Base-by-base conservation (phyloP, 2,329 filamentous ascomycete genomes). In the Fusarium newnesense region DNA sequence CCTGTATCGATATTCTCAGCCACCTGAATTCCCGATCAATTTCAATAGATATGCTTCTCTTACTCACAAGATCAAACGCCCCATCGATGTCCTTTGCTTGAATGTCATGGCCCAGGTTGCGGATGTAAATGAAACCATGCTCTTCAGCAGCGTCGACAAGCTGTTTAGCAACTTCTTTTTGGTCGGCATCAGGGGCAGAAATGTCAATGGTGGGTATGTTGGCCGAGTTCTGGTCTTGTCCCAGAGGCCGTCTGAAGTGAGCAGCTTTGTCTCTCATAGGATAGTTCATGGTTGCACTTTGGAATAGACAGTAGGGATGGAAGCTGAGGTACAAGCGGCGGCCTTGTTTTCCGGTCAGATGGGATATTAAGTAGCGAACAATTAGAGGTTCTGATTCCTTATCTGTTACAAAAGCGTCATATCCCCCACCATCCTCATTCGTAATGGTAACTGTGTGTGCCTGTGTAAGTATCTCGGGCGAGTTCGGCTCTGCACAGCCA, bases 81-180 rank as follows among this genome's bases (percentile, higher is more conserved):
- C 86, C 84, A 15, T 93, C 87, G 44, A 98, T 90, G 60, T 91
- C 88, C 34, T 87, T 82, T 1, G 87, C 83, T 1, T 92, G 85
- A 53, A 98, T 94, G 68, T 92, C 90, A 18, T 87, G 85, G 47
- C 91, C 92, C 28, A 90, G 87, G 78, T 94, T 95, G 79, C 91
- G 92, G 77, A 98, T 91, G 80, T 96, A 98, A 69, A 98, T 89
- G 82, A 98, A 98, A 69, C 96, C 96, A 82, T 95, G 92, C 60
- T 92, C 90, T 42, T 91, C 89, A 5, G 95, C 95, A 2, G 96
- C 96, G 69, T 93, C 88, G 46, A 98, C 90, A 46, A 98, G 87
- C 71, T 90, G 88, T 62, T 89, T 89, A 58, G 93, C 92, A 26
- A 90, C 83, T 50, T 84, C 81, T n/a, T 80, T 79, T 66, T 88